Evolutionary conservation across 192 early-diverging fungal species (phyloP).

Genomic region (Umbelopsis isabellina): DNA sequence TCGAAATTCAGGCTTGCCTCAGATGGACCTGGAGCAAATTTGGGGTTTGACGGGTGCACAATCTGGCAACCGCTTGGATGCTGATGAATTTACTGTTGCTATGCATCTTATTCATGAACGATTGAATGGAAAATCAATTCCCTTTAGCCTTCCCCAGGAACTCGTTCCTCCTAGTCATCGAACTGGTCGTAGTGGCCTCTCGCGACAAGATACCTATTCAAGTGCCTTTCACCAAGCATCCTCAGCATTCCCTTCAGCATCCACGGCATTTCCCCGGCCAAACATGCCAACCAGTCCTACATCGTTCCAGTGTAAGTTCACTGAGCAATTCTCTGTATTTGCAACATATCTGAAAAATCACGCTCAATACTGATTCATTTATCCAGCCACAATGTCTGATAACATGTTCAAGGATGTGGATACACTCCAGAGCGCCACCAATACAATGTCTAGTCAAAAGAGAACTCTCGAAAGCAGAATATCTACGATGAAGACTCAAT

Average conservation of each 20-base stretch:
- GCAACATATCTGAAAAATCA: no score
- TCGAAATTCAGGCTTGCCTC: conserved; percentile 37
- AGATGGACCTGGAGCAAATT: conserved; percentile 38
- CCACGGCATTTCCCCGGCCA: neutral
- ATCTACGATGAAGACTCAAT: conserved; percentile 51
- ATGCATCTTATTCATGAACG: conserved; percentile 74
- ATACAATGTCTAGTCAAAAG: conserved; percentile 17
- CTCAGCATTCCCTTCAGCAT: neutral
- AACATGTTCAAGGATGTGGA: conserved; percentile 12
- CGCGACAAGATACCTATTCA: neutral
- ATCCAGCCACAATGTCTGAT: neutral
- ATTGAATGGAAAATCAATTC: conserved; percentile 52
- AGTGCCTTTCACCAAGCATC: neutral
- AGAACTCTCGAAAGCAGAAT: conserved; percentile 27
- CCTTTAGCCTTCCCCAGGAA: conserved; percentile 65
- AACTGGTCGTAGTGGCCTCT: neutral
- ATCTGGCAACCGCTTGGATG: conserved; percentile 55
- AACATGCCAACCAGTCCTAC: neutral
- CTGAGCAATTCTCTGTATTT: neutral
- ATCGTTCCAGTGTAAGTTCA: conserved; percentile 1
- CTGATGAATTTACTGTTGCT: conserved; percentile 78
- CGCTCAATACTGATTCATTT: neutral
- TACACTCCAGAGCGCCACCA: neutral
- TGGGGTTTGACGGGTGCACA: conserved; percentile 69
- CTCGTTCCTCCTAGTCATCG: conserved; percentile 67